A percentile compares a stretch with the other conserved stretches of the same genome.
phyloP scores from a whole-genome alignment of 306 rosid genomes.

The Crataegus laevigata region DNA sequence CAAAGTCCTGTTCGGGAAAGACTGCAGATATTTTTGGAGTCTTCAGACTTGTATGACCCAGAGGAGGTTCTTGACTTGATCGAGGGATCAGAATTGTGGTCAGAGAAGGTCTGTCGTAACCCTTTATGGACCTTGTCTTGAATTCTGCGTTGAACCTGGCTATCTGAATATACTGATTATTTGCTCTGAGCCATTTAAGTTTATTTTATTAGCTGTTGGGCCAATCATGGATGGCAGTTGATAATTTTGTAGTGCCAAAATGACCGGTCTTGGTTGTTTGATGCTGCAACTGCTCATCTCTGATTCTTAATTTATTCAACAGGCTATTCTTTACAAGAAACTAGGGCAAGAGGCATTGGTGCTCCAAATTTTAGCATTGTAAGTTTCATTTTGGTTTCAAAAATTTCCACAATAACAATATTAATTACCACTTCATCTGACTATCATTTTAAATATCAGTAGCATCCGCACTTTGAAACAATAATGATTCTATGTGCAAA shows the following conservation, averaged over 20 bases:
- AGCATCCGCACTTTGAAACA: too few relatives aligned
- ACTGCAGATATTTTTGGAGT: conserved; percentile 77
- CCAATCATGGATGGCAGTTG: not conserved
- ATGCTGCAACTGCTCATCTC: conserved; percentile 2
- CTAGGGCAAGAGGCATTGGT: conserved; percentile 95
- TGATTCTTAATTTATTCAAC: conserved; percentile 25
- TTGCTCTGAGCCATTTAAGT: not conserved
- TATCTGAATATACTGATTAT: conserved; percentile 14
- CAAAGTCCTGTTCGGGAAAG: conserved; percentile 68
- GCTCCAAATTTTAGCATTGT: conserved; percentile 94
- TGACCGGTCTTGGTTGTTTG: not conserved
- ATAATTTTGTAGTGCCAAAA: not conserved
- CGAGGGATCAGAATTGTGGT: conserved; percentile 93
- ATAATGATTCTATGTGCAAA: too few relatives aligned
- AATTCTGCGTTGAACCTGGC: conserved; percentile 3
- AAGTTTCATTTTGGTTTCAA: conserved; percentile 32
- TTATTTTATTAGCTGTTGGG: not conserved
- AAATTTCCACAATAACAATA: not conserved
- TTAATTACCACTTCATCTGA: not conserved
- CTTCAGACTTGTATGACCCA: conserved; percentile 91
- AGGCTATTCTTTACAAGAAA: conserved; percentile 94
- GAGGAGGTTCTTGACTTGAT: conserved; percentile 91
- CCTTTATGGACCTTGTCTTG: conserved; percentile 15
- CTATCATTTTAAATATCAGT: not conserved
- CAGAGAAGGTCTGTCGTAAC: conserved; percentile 60